These are phyloP conservation scores for Cladosporium sphaerospermum DNA, from an alignment of 2,329 filamentous ascomycete species.

Conservation along the genomic window DNA sequence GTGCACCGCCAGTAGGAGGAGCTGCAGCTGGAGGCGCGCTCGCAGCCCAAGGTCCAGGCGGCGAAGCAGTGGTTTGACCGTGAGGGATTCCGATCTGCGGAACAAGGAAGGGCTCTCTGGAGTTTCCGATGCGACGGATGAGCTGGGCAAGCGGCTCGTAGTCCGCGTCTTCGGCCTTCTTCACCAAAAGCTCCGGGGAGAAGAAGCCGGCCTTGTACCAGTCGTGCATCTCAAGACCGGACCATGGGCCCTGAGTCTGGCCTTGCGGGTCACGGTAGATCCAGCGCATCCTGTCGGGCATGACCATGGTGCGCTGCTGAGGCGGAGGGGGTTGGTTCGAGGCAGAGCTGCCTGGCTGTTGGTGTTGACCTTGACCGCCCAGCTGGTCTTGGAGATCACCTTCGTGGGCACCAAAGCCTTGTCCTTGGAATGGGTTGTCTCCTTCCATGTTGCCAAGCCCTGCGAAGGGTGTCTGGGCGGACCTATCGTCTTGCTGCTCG, in stretches of 20 bases:
- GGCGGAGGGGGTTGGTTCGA: slow-evolving; percentile 61
- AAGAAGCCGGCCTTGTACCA: slow-evolving; percentile 99
- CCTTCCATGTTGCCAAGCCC: slow-evolving; percentile 20
- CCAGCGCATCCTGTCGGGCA: slow-evolving; percentile 98
- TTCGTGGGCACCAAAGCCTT: slow-evolving; percentile 16
- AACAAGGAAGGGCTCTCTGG: slow-evolving; percentile 92
- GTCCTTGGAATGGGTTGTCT: slow-evolving; percentile 12
- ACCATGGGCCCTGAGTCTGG: slow-evolving; percentile 88
- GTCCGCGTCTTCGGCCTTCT: slow-evolving; percentile 86
- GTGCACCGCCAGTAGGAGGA: slow-evolving; percentile 39
- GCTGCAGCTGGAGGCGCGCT: slow-evolving; percentile 12
- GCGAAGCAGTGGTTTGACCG: slow-evolving; percentile 46
- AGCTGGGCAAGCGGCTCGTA: slow-evolving; percentile 94
- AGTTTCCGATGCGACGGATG: slow-evolving; percentile 93
- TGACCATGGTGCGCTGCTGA: slow-evolving; percentile 86
- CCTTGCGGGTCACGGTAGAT: slow-evolving; percentile 95
- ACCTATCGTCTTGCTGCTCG: slow-evolving; percentile 54
- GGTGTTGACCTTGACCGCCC: slow-evolving; percentile 23
- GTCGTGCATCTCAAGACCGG: slow-evolving; percentile 96
- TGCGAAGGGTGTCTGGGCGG: slow-evolving; percentile 21
- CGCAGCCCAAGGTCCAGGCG: slow-evolving; percentile 36
- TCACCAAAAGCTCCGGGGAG: slow-evolving; percentile 86
- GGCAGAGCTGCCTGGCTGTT: slow-evolving; percentile 42
- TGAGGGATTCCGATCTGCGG: slow-evolving; percentile 95
- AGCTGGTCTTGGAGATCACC: slow-evolving; percentile 13